A percentile compares a stretch with the other conserved stretches of the same genome.
phyloP scores from a whole-genome alignment of 163 green algal species.

The Chlorella variabilis region DNA sequence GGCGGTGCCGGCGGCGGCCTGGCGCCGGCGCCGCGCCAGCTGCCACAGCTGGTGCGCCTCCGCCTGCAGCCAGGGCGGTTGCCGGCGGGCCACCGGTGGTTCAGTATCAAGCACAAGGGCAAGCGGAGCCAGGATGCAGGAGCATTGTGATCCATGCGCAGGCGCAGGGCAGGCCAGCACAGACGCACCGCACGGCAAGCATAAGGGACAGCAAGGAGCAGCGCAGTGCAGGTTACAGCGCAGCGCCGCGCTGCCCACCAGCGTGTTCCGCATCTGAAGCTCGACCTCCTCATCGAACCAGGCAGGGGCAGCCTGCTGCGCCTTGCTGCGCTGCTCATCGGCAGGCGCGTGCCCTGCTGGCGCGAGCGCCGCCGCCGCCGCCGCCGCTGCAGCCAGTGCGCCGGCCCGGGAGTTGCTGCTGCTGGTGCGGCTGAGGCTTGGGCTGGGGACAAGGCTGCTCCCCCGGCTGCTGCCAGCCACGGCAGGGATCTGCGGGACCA shows the following conservation, averaged over 20 bases:
- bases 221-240: background rate
- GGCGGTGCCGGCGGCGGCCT: no score
- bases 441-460: background rate
- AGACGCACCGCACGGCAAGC: no score
- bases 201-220: background rate
- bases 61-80: background rate
- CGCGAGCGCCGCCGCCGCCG: background rate
- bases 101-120: no score
- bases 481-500: background rate
- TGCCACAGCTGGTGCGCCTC: conserved; percentile 1
- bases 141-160: no score
- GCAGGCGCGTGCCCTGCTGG: no score
- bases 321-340: no score
- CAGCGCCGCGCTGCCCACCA: background rate
- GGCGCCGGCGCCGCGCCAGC: background rate
- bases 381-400: background rate
- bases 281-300: background rate
- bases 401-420: background rate
- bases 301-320: background rate
- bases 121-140: no score
- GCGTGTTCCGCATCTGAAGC: background rate
- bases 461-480: background rate
- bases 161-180: no score
- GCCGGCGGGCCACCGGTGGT: no score
- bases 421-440: background rate